Base-by-base conservation (phyloP, 2,329 filamentous ascomycete genomes). In the Trichoderma pleuroti region DNA sequence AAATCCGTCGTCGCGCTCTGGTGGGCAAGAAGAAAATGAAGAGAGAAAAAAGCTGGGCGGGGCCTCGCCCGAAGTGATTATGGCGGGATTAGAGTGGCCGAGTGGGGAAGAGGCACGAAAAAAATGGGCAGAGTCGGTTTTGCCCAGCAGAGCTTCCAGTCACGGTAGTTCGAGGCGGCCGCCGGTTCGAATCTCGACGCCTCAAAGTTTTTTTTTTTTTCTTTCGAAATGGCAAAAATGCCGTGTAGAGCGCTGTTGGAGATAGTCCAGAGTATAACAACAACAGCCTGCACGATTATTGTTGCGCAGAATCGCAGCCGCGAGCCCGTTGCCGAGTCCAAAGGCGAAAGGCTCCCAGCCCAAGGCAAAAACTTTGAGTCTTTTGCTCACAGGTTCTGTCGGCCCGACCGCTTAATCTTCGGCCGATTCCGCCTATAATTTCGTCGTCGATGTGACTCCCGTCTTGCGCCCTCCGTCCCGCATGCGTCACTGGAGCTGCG, bases 21-120 rank as follows among this genome's bases (percentile, higher is more conserved):
- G 56, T 68, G 63, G 69, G 69, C 16, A 46, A 46, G 36, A 61
- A 32, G 63, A 57, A 67, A 71, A 71, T 62, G 26, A 46, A 46
- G 46, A 67, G 16, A 34, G 62, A 60, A 68, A 67, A 67, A 67
- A 56, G 18, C 21, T 52, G 46, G 63, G 69, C 69, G 69, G 69
- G 69, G 69, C 69, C 12, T 65, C 30, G 68, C 61, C 30, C 28
- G 52, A 12, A 39, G n/a, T 32, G 57, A 49, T 42, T 49, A 49
- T 52, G 59, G 32, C 56, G 30, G 30, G 56, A 34, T 30, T 59
- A 59, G 39, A 42, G 56, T 71, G 70, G 70, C 56, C 70, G 70
- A 71, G 70, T 69, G 70, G 70, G 70, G 70, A 71, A 69, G 60
- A 49, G 42, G 56, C 64, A 69, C 26, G 65, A 30, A 56, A 46